A percentile compares a stretch with the other conserved stretches of the same genome.
Conservation (phyloP, 2,329 filamentous ascomycete genomes). For the Metarhizium brunneum region DNA sequence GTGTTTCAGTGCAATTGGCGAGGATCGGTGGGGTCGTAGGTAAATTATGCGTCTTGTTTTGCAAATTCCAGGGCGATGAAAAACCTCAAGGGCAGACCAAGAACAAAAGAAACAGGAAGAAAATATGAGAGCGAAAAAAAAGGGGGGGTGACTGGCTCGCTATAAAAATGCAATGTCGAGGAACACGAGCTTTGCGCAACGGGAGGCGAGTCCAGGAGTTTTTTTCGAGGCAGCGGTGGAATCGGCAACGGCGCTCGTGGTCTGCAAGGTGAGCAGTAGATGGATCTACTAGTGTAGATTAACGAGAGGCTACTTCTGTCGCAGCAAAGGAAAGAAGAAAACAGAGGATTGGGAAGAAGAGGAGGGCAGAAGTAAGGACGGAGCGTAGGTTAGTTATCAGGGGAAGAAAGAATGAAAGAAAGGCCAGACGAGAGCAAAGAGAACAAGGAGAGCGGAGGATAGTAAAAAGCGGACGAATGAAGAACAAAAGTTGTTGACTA, state of each 20-base stretch:
- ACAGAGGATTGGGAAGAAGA: not conserved
- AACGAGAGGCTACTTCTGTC: slow-evolving; percentile 6
- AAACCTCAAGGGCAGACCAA: no score
- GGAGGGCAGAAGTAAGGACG: not conserved
- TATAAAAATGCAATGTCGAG: not conserved
- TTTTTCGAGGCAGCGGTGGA: not conserved
- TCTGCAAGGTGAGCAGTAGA: not conserved
- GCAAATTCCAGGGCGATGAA: not conserved
- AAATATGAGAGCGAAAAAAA: not conserved
- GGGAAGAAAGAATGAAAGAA: not conserved
- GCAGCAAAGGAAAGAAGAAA: slow-evolving; percentile 1
- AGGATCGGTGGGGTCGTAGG: not conserved
- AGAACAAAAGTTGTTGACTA: not conserved
- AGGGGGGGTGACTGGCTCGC: not conserved
- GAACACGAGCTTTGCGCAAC: not conserved
- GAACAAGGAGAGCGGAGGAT: not conserved
- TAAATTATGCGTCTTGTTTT: not conserved
- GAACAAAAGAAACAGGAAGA: not conserved
- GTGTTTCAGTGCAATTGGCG: not conserved
- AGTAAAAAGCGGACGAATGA: not conserved
- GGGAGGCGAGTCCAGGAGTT: not conserved
- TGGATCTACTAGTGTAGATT: not conserved
- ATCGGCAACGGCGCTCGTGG: not conserved
- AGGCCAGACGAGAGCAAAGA: not conserved
- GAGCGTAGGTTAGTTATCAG: not conserved